Base-by-base conservation (phyloP, 345 rosid genomes). In the Limnanthes douglasii region DNA sequence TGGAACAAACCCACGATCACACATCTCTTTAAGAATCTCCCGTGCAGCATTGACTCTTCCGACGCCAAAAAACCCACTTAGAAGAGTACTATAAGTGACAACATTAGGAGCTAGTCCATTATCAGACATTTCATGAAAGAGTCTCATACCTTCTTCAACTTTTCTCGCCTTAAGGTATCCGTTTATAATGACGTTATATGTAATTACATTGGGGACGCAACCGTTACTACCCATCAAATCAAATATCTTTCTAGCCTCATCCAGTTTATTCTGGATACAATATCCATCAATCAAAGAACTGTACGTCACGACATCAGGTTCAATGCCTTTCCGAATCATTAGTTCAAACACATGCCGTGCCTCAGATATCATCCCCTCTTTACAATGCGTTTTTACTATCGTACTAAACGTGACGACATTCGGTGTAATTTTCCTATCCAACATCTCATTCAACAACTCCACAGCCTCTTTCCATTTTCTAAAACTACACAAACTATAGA, bases 221-320 rank as follows among this genome's bases (percentile, higher is more conserved):
- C 50, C 64, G 26, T 36, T 52, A 6, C 16, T 16, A 18, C 41
- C 41, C 56, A 59, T 47, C 43, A 37, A 59, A 25, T 5, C 21
- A 9, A 46, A 25, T 43, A 57, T 45, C 15, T 39, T 53, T 27
- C 6, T 41, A 21, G 50, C 68, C 9, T 53, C 45, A 35, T 57
- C 50, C 8, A 66, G 34, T 20, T 45, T 38, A 46, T 40, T 33
- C 10, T 34, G 39, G 53, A 57, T 37, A 38, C 63, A 54, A 25
- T 53, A 57, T 3, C 70, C 60, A 15, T 48, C 39, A 11, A 72
- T 21, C 28, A 72, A 36, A 16, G 62, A 25, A 31, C 37, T 58
- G 21, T 46, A 65, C 21, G 67, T 60, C 21, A 40, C 37, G 4
- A 41, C 2, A 37, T 50, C 34, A 0, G 61, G 68, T 3, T 30